phyloP scores from a whole-genome alignment of 768 basidiomycete genomes.

The Phaeotremella fagi region DNA sequence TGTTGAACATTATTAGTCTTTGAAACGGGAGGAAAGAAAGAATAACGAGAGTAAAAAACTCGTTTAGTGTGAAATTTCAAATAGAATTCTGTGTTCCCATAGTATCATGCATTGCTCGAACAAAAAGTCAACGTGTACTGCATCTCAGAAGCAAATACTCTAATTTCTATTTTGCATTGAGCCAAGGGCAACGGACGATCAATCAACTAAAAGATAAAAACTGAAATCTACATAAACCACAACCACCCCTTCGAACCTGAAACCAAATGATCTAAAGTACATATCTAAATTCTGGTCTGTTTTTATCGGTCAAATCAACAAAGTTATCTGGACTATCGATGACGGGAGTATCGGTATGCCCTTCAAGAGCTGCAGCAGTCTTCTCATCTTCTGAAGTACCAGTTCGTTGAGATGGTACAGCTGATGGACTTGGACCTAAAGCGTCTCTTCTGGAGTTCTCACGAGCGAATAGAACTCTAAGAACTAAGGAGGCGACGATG shows the following conservation, averaged over 20 bases:
- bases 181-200: too few species aligned
- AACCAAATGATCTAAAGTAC: too few species aligned
- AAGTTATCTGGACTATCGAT: constrained; percentile 11
- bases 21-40: background rate
- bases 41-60: background rate
- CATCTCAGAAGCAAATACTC: too few species aligned
- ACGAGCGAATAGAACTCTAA: constrained; percentile 25
- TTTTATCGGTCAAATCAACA: constrained; percentile 38
- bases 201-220: too few species aligned
- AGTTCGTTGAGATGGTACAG: background rate
- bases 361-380: constrained; percentile 2
- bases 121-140: too few species aligned
- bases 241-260: too few species aligned
- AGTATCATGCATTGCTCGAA: too few species aligned
- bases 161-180: too few species aligned
- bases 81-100: too few species aligned
- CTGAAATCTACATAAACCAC: too few species aligned
- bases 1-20: background rate
- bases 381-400: constrained; percentile 5
- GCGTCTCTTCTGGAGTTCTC: constrained; percentile 37
- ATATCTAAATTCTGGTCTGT: constrained; percentile 38
- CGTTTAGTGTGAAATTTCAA: background rate
- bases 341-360: constrained; percentile 8
- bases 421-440: background rate
- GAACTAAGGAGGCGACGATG: constrained; percentile 17